phyloP scores from a whole-genome alignment of 441 rosid species.

The Brassica hybrid region DNA sequence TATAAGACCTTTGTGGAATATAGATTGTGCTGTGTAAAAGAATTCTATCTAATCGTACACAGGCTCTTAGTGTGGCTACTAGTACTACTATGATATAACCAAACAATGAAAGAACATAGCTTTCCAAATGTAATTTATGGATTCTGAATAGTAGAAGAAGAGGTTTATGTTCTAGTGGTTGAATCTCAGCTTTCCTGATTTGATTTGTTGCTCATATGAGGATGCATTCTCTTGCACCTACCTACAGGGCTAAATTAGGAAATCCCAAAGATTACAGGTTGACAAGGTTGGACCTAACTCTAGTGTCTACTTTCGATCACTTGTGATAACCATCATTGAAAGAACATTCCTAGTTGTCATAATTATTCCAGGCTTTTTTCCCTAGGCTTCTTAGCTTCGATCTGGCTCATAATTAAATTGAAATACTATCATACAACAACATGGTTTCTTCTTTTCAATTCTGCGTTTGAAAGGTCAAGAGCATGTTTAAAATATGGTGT shows the following conservation, averaged over 20 bases:
- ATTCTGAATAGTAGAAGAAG: no score
- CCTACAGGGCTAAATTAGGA: not conserved
- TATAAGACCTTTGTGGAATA: not conserved
- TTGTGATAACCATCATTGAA: not conserved
- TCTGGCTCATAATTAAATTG: conserved; percentile 5
- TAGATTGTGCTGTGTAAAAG: not conserved
- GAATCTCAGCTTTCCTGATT: not conserved
- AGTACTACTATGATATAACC: not conserved
- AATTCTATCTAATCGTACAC: not conserved
- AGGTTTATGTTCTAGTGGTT: no score
- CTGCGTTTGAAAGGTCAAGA: conserved; percentile 10
- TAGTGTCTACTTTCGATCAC: not conserved
- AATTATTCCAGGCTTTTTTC: conserved; percentile 15
- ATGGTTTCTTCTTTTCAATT: not conserved
- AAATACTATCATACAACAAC: conserved; percentile 22
- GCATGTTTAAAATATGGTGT: conserved; percentile 31
- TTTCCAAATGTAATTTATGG: not conserved
- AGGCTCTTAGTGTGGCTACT: not conserved
- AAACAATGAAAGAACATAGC: not conserved
- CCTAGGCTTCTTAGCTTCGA: conserved; percentile 18
- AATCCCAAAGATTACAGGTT: conserved; percentile 1
- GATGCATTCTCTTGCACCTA: not conserved
- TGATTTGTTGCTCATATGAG: not conserved
- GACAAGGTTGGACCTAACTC: conserved; percentile 21
- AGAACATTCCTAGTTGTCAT: conserved; percentile 8